Conservation (phyloP, 2,329 filamentous ascomycete genomes). For the Simplicillium sp. region DNA sequence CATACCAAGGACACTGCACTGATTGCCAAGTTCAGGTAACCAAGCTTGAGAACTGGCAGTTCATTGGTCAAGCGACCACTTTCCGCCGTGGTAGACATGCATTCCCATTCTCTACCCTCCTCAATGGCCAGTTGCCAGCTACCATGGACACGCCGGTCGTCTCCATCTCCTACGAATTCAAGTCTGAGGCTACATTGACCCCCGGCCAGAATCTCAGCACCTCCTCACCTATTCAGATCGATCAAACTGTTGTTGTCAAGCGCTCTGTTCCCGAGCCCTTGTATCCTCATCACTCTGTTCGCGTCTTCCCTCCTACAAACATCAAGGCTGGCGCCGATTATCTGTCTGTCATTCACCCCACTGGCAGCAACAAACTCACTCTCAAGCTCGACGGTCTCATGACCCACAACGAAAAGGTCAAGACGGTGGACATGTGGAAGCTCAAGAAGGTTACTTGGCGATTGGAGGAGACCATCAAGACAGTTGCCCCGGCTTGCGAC, state of each 20-base stretch:
- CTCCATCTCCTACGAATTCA: conserved; percentile 69
- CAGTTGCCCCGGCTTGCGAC: conserved; percentile 68
- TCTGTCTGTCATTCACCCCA: conserved; percentile 75
- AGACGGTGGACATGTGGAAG: conserved; percentile 73
- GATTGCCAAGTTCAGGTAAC: conserved; percentile 65
- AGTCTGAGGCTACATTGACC: conserved; percentile 53
- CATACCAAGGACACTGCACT: conserved; percentile 68
- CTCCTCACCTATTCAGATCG: conserved; percentile 44
- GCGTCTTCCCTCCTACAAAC: conserved; percentile 93
- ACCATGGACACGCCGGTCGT: conserved; percentile 67
- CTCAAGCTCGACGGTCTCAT: conserved; percentile 83
- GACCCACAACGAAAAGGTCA: conserved; percentile 55
- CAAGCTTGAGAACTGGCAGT: conserved; percentile 70
- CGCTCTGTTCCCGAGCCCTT: conserved; percentile 68
- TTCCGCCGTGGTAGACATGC: conserved; percentile 53
- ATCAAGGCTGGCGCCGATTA: conserved; percentile 79
- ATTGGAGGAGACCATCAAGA: conserved; percentile 78
- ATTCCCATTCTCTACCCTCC: conserved; percentile 82
- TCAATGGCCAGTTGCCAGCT: conserved; percentile 79
- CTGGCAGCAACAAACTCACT: conserved; percentile 68
- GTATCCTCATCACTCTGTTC: conserved; percentile 77
- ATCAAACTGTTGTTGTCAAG: conserved; percentile 62
- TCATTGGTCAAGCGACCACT: conserved; percentile 50
- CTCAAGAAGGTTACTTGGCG: conserved; percentile 89
- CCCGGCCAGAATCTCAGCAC: conserved; percentile 26